Base-by-base conservation (phyloP, 805 yeast genomes). In the Yamadazyma takamatsuzukensis region DNA sequence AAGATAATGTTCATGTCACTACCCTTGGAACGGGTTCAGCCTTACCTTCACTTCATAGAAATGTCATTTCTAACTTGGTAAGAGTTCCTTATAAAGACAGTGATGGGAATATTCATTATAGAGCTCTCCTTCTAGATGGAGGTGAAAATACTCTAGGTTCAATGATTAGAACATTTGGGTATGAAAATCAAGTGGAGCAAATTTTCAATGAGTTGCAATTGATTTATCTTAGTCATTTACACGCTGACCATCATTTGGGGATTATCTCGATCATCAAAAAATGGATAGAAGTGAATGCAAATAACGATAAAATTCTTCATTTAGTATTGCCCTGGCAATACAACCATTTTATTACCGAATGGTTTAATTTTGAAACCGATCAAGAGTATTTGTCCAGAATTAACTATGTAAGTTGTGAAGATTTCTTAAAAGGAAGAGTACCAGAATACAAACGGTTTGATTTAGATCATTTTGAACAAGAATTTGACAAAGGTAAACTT, bases 221-320 rank as follows among this genome's bases (percentile, higher is more conserved):
- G 33, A 63, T 90, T 14, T 84, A 76, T 48, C 62, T 93, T 33
- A 83, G 95, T 45, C 99, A 93, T 64, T 65, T 90, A 47, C 99
- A 93, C 58, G 98, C 97, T 0, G 99, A 93, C 54, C 99, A 93
- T 54, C 97, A 90, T 56, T 61, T 93, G 25, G 99, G 99, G 0
- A 67, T 84, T 4, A 61, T 83, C 6, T 72, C 86, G 4, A 55
- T 93, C 3, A 65, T 93, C 17, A 65, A 68, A 23, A 77, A 76
- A 42, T 89, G 97, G 95, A 66, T 73, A 37, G 51, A 56, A 19
- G 53, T 60, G 10, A 65, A 72, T 38, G 27, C 29, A 6, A 41
- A 56, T 10, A 47, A 59, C 4, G 36, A 48, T 12, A 51, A 48
- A 22, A 61, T 54, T 14, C 58, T 90, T 8, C 76, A 70, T 41